Evolutionary conservation across 2,329 filamentous ascomycete species (phyloP).

Genomic region (Beauveria brongniartii): DNA sequence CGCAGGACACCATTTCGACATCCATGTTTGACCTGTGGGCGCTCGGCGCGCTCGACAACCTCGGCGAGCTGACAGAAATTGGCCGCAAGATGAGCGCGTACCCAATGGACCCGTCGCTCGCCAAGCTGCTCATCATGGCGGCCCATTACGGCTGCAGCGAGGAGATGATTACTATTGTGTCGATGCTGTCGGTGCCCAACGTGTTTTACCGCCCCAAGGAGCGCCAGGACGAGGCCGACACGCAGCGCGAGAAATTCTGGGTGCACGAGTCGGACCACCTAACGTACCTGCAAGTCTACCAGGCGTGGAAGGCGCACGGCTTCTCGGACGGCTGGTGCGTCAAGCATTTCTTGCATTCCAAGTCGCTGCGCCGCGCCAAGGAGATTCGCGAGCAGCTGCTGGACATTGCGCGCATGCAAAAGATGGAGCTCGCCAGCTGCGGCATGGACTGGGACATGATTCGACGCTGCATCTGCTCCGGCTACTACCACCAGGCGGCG

Average conservation of each 20-base stretch:
- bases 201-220: conserved; percentile 98
- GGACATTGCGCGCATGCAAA: conserved; percentile 91
- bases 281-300: conserved; percentile 91
- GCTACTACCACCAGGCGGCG: conserved; percentile 96
- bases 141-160: conserved; percentile 88
- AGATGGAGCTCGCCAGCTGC: conserved; percentile 79
- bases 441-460: conserved; percentile 97
- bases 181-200: conserved; percentile 92
- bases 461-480: conserved; percentile 91
- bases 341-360: conserved; percentile 91
- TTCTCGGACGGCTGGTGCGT: conserved; percentile 87
- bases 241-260: conserved; percentile 95
- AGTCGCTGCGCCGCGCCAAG: conserved; percentile 81
- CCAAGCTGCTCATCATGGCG: conserved; percentile 88
- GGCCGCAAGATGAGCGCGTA: conserved; percentile 94
- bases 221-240: conserved; percentile 90
- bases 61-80: conserved; percentile 81
- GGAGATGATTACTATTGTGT: conserved; percentile 97
- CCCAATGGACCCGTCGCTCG: conserved; percentile 93
- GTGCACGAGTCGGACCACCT: conserved; percentile 96
- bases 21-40: conserved; percentile 98
- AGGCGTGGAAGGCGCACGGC: conserved; percentile 88
- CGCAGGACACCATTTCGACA: conserved; percentile 94
- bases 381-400: conserved; percentile 90
- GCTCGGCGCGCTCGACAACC: conserved; percentile 83